Conservation (phyloP, 106 monocot species). For the Platanthera guangdongensis region DNA sequence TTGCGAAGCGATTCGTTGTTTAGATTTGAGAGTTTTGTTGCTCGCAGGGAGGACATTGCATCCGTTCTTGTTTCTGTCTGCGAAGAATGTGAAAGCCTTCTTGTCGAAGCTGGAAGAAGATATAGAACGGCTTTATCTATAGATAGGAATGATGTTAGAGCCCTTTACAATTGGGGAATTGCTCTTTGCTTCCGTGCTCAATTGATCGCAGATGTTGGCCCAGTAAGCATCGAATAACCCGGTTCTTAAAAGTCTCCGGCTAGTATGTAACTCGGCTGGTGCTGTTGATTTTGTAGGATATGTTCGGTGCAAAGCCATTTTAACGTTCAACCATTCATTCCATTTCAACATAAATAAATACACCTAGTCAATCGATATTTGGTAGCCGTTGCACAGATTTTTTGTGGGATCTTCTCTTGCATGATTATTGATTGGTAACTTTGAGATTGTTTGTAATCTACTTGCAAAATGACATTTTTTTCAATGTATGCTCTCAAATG, state of each 20-base stretch:
- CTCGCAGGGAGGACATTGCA: slow-evolving; percentile 45
- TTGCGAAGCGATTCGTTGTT: slow-evolving; percentile 23
- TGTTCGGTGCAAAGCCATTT: background rate
- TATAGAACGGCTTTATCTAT: slow-evolving; percentile 76
- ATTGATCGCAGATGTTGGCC: slow-evolving; percentile 88
- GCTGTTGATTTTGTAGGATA: background rate
- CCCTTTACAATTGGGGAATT: slow-evolving; percentile 96
- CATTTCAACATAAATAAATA: too few species aligned
- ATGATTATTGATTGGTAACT: background rate
- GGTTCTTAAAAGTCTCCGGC: background rate
- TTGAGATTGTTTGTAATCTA: background rate
- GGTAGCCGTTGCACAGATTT: background rate
- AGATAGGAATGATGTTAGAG: slow-evolving; percentile 71
- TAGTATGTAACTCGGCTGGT: background rate
- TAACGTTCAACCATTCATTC: too few species aligned
- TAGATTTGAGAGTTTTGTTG: slow-evolving; percentile 9
- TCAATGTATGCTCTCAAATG: background rate
- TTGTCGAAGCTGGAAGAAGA: slow-evolving; percentile 77
- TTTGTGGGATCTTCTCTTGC: background rate
- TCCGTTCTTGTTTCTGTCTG: slow-evolving; percentile 65
- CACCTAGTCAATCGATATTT: background rate
- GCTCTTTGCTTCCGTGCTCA: slow-evolving; percentile 83
- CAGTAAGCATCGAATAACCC: slow-evolving; percentile 39
- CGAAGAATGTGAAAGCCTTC: slow-evolving; percentile 91
- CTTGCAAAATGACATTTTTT: too few species aligned